Base-by-base conservation (phyloP, 495 filamentous ascomycete genomes). In the Aspergillus panamensis region DNA sequence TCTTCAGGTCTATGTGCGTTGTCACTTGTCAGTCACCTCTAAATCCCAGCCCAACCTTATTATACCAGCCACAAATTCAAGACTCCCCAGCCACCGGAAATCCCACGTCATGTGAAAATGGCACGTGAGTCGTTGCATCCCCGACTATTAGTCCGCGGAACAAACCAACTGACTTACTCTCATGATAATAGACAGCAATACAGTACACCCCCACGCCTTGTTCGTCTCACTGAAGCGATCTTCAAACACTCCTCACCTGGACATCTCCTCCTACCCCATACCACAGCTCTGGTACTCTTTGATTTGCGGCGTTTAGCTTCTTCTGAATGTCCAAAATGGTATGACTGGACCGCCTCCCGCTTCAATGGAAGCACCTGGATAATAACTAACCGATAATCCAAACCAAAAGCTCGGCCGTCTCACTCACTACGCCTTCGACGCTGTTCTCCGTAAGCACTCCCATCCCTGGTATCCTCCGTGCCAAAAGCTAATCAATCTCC, bases 391-490 rank as follows among this genome's bases (percentile, higher is more conserved):
- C 43, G 3, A n/a, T 35, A 40, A 29, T 39, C 55, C 73, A 25
- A 25, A 25, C 2, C 25, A 25, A 72, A 83, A 97, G 95, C 79
- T 98, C 75, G 94, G 92, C 74, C 84, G 89, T 72, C 70, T 98
- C 59, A 87, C 87, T 64, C 94, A 98, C 78, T 96, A 94, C 78
- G 91, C 91, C 66, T 92, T 98, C 66, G 94, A 98, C 76, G 95
- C 94, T 61, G 90, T 97, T 32, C 84, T 97, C 61, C 74, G 91
- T 96, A 81, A 63, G 87, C 79, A 32, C 55, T 10, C 47, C 25
- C 12, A 31, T n/a, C 53, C 20, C 53, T 31, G 5, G 4, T 48
- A 19, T 8, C 42, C 6, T 6, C 17, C 30, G 32, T 53, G 19
- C 20, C 12, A 55, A 37, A 52, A 48, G 53, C 37, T 55, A 60